Conservation (phyloP, 1,139 yeast genomes). For the Yamadazyma aaseri region DNA sequence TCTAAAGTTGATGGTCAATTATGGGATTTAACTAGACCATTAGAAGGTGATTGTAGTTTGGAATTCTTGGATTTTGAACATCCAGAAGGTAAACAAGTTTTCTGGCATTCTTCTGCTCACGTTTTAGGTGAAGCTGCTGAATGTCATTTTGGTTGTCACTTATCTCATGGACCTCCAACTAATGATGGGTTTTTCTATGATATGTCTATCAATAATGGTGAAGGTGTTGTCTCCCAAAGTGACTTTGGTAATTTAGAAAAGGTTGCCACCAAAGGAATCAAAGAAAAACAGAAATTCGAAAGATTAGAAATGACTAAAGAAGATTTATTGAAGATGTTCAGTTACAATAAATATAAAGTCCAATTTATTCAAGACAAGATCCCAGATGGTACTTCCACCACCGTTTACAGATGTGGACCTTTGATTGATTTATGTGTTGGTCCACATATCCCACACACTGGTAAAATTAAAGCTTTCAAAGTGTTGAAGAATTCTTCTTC, state of each 20-base stretch:
- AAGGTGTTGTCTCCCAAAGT: conserved; percentile 68
- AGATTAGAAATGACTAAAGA: conserved; percentile 92
- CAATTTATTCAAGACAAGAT: conserved; percentile 82
- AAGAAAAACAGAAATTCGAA: conserved; percentile 95
- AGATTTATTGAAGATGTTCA: conserved; percentile 87
- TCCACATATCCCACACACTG: conserved; percentile 98
- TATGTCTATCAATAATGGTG: conserved; percentile 82
- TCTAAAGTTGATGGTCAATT: conserved; percentile 85
- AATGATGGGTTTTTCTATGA: conserved; percentile 98
- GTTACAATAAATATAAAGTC: conserved; percentile 94
- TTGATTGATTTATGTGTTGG: conserved; percentile 97
- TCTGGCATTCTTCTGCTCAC: conserved; percentile 99
- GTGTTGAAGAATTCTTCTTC: conserved; percentile 94
- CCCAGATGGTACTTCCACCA: conserved; percentile 94
- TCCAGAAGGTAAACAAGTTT: conserved; percentile 91
- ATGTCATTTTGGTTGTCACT: conserved; percentile 91
- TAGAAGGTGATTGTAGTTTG: conserved; percentile 68
- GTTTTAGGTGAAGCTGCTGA: conserved; percentile 98
- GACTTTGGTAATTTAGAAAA: conserved; percentile 86
- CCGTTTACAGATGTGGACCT: conserved; percentile 98
- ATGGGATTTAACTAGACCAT: conserved; percentile 96
- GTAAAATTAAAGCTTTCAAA: conserved; percentile 92
- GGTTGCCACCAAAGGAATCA: conserved; percentile 86
- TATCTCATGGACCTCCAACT: conserved; percentile 91
- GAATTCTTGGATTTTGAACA: conserved; percentile 69